Evolutionary conservation across 768 basidiomycete species (phyloP).

Genomic region (Lactarius hengduanensis): DNA sequence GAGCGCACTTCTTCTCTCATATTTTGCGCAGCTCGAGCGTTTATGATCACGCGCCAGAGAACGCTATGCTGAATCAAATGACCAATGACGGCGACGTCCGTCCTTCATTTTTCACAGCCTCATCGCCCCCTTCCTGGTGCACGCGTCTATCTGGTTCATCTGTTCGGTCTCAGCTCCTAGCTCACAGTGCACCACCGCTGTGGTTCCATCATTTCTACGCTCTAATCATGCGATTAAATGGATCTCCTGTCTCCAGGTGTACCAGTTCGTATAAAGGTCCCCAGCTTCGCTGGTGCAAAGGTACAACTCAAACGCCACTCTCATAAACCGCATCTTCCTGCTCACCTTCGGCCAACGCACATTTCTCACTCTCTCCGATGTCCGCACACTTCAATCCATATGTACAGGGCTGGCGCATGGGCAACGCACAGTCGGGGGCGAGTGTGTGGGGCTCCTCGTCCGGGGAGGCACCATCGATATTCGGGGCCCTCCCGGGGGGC

Average conservation of each 20-base stretch:
- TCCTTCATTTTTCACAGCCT: neutral
- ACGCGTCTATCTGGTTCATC: neutral
- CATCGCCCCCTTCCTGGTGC: neutral
- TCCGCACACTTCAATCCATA: conserved; percentile 28
- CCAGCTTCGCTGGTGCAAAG: neutral
- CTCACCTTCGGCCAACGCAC: neutral
- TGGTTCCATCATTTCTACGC: neutral
- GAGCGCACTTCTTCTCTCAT: neutral
- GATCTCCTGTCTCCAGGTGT: neutral
- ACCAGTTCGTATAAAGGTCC: neutral
- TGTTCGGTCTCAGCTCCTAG: neutral
- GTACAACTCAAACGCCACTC: neutral
- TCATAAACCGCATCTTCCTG: neutral
- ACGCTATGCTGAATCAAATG: neutral
- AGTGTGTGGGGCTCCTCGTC: neutral
- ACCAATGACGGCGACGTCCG: neutral
- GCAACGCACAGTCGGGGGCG: conserved; percentile 11
- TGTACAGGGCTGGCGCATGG: conserved; percentile 27
- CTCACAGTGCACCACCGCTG: no score
- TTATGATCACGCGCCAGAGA: neutral
- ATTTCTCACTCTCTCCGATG: conserved; percentile 1
- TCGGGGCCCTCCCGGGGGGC: conserved; percentile 27
- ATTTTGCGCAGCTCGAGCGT: neutral
- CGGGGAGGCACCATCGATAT: conserved; percentile 20
- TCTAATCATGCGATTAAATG: neutral